Evolutionary conservation across 164 flowering plant genomes (phyloP), one percentile per base, ranked within the genome.

Genomic region (Magnolia sinica): DNA sequence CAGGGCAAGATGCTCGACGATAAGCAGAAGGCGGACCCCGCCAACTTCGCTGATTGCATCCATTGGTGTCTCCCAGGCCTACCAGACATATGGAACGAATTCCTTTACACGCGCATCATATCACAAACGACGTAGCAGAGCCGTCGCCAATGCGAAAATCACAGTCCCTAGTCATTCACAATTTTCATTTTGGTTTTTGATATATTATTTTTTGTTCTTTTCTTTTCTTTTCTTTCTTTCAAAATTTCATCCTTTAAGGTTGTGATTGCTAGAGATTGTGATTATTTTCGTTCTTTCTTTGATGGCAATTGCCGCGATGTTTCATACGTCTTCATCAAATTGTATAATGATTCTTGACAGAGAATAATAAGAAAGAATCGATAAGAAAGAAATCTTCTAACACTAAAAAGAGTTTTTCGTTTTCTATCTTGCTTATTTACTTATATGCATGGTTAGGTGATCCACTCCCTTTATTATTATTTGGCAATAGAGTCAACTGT

Each of bases 61-160:
- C 98, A 95, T 52, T 95, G 99, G 98, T 92, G 99, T 73, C 86
- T 95, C 4, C 98, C 98, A 1, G 98, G 98, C 0, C 79, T 95
- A 65, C 99, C 97, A 14, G 99, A 95, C 78, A 91, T 89, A 0
- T 95, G 99, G 99, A 95, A 95, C 75, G 98, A 95, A 87, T 89
- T 93, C 75, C 79, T 93, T 1, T 95, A 91, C 63, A 58, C 98
- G 0, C 84, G 82, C 8, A 92, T 94, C 8, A 76, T 91, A 18
- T 83, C 95, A 11, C 84, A 50, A 6, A 13, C 66, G 16, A 55
- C 61, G 61, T 55, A 55, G 68, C 58, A 68, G 70, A 13, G 10
- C 16, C 27, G 24, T n/a, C 24, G 9, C 22, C 68, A 18, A 8
- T 9, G 2, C 11, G 19, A 55, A 8, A 16, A 55, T 55, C 61